Conservation (phyloP, 2,329 filamentous ascomycete species). For the Gaeumannomyces sp. region DNA sequence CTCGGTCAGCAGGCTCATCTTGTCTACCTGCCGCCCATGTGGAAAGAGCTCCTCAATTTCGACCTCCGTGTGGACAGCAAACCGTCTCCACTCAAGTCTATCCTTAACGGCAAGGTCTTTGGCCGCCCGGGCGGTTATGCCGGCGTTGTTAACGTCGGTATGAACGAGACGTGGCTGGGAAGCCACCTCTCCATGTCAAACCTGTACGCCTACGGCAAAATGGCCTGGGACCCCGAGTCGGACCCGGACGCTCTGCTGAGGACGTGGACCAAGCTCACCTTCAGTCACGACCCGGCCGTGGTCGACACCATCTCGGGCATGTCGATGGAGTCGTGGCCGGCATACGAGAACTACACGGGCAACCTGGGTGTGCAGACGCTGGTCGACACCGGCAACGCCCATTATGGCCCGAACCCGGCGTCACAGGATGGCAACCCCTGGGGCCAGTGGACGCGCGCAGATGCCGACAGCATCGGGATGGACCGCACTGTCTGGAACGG, state of each 20-base stretch:
- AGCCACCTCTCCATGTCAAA: slow-evolving; percentile 66
- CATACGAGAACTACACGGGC: slow-evolving; percentile 65
- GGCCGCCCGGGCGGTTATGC: slow-evolving; percentile 52
- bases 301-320: slow-evolving; percentile 54
- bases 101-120: slow-evolving; percentile 53
- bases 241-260: slow-evolving; percentile 46
- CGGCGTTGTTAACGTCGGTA: slow-evolving; percentile 62
- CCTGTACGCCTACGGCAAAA: slow-evolving; percentile 60
- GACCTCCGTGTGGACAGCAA: slow-evolving; percentile 56
- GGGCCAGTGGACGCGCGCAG: slow-evolving; percentile 68
- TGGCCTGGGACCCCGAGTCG: slow-evolving; percentile 57
- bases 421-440: slow-evolving; percentile 62
- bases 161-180: slow-evolving; percentile 61
- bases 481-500: slow-evolving; percentile 64
- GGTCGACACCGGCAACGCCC: slow-evolving; percentile 59
- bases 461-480: slow-evolving; percentile 57
- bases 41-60: slow-evolving; percentile 62
- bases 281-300: slow-evolving; percentile 48
- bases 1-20: slow-evolving; percentile 64
- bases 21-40: slow-evolving; percentile 61
- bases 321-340: slow-evolving; percentile 63
- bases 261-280: slow-evolving; percentile 65
- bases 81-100: slow-evolving; percentile 30
- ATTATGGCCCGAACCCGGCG: slow-evolving; percentile 62
- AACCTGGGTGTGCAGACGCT: slow-evolving; percentile 66